These are phyloP conservation scores for Delonix regia DNA, from an alignment of 306 rosid genomes.

Conservation along the genomic window DNA sequence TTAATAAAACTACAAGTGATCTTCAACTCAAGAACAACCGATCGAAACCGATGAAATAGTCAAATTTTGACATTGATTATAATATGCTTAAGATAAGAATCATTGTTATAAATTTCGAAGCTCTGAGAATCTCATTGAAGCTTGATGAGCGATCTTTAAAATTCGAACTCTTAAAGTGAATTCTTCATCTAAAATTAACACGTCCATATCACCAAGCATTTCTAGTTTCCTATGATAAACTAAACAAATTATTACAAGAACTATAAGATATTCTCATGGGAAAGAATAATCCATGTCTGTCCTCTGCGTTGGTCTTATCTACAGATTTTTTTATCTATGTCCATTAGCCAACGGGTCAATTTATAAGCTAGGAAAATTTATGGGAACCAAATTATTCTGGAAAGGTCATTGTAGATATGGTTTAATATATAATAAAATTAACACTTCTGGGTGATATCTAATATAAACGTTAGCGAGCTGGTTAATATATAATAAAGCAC, in stretches of 20 bases:
- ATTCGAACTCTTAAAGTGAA: background rate
- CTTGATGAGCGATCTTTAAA: background rate
- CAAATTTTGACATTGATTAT: no score
- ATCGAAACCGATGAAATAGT: no score
- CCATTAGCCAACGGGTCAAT: slow-evolving; percentile 30
- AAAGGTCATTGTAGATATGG: slow-evolving; percentile 5
- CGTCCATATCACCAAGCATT: background rate
- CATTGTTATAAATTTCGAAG: background rate
- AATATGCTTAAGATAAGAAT: no score
- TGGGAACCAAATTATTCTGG: slow-evolving; percentile 19
- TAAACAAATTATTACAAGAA: background rate
- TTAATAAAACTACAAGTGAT: no score
- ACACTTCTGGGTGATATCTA: slow-evolving; percentile 6
- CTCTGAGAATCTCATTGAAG: background rate
- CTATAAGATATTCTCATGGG: no score
- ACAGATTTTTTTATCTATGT: slow-evolving; percentile 18
- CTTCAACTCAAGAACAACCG: no score
- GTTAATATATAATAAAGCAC: no score
- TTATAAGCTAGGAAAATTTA: background rate
- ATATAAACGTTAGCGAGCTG: slow-evolving; percentile 26
- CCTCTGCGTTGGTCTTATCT: slow-evolving; percentile 28
- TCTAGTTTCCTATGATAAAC: background rate
- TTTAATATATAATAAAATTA: slow-evolving; percentile 21
- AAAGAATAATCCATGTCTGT: no score
- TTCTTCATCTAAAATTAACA: background rate